phyloP scores from a whole-genome alignment of 2,329 filamentous ascomycete genomes.

The Cercospora beticola region DNA sequence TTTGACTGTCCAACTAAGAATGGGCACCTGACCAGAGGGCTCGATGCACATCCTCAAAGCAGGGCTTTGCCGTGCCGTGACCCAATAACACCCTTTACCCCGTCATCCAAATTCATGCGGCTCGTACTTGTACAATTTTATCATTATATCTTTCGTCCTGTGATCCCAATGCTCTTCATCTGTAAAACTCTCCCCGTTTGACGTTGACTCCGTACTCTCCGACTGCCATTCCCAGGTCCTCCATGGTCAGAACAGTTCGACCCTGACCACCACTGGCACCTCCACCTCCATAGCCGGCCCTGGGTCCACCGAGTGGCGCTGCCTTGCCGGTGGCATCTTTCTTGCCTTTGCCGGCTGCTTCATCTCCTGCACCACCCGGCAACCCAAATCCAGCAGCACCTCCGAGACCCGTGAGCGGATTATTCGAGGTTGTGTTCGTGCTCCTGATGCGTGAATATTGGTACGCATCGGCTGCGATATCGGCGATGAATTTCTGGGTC shows the following conservation, averaged over 20 bases:
- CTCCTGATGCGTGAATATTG: slow-evolving; percentile 95
- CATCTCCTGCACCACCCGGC: slow-evolving; percentile 54
- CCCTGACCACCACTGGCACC: slow-evolving; percentile 87
- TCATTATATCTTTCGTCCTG: background rate
- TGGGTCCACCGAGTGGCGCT: slow-evolving; percentile 50
- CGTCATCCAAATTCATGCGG: background rate
- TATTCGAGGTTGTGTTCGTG: slow-evolving; percentile 86
- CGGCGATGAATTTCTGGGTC: slow-evolving; percentile 98
- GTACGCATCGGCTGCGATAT: slow-evolving; percentile 95
- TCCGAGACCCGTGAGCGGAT: slow-evolving; percentile 83
- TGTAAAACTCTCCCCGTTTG: slow-evolving; percentile 95
- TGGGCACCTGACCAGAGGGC: background rate
- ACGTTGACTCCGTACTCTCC: slow-evolving; percentile 97
- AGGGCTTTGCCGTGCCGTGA: background rate
- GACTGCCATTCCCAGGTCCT: slow-evolving; percentile 96
- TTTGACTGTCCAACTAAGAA: background rate
- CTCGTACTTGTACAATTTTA: background rate
- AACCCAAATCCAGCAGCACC: slow-evolving; percentile 66
- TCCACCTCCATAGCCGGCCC: slow-evolving; percentile 68
- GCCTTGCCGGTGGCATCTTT: slow-evolving; percentile 38
- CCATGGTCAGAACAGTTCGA: slow-evolving; percentile 94
- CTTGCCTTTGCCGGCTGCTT: slow-evolving; percentile 54
- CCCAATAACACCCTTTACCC: background rate
- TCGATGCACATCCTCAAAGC: background rate
- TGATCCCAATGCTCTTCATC: slow-evolving; percentile 48